phyloP scores from a whole-genome alignment of 176 grass and related monocot species.

The Luzula sylvatica region DNA sequence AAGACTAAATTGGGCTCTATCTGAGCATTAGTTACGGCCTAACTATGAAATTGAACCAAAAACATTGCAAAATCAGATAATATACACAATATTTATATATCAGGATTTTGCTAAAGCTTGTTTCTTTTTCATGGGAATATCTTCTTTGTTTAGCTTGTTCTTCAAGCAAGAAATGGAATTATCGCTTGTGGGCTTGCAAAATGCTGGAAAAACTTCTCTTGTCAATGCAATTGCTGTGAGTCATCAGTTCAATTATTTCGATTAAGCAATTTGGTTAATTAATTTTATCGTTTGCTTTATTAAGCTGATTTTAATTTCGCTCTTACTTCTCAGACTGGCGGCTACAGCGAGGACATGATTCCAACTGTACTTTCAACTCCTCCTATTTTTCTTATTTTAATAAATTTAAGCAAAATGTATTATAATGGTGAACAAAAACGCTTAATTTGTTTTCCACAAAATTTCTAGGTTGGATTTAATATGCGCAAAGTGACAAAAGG shows the following conservation, averaged over 20 bases:
- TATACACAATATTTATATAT: too few species aligned
- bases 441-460: background rate
- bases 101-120: background rate
- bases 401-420: background rate
- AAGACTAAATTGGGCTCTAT: too few species aligned
- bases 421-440: background rate
- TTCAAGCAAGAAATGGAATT: conserved; percentile 99
- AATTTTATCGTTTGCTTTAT: conserved; percentile 16
- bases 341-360: conserved; percentile 99
- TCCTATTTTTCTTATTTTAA: background rate
- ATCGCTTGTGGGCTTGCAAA: conserved; percentile 87
- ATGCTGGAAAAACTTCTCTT: conserved; percentile 93
- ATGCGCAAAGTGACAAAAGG: conserved; percentile 99
- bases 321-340: conserved; percentile 67
- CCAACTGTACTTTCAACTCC: conserved; percentile 54
- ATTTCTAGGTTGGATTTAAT: conserved; percentile 83
- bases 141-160: conserved; percentile 51
- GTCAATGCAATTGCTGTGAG: conserved; percentile 89
- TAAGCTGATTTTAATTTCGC: conserved; percentile 36
- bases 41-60: too few species aligned
- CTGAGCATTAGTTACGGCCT: too few species aligned
- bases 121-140: background rate
- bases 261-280: too few species aligned
- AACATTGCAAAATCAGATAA: too few species aligned
- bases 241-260: conserved; percentile 6